Conservation (phyloP, 2,329 filamentous ascomycete species). For the Cadophora malorum region DNA sequence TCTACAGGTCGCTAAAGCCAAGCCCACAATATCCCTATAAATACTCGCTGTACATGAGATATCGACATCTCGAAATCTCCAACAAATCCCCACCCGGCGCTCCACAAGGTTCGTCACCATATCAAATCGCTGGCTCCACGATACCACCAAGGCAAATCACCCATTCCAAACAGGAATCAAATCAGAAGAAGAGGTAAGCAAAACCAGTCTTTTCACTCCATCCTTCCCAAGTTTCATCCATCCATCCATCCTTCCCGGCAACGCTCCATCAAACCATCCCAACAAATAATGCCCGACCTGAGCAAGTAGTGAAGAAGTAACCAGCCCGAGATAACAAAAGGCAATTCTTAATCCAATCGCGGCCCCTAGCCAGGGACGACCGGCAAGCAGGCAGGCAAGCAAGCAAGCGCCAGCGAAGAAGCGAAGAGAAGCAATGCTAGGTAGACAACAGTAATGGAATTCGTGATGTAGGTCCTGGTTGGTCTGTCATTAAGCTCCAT, state of each 20-base stretch:
- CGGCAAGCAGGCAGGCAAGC: background rate
- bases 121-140: background rate
- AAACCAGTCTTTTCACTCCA: constrained; percentile 8
- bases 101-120: background rate
- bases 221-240: background rate
- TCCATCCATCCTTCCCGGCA: background rate
- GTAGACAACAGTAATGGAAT: constrained; percentile 21
- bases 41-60: constrained; percentile 4
- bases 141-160: background rate
- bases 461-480: constrained; percentile 2
- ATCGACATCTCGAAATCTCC: background rate
- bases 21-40: background rate
- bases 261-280: background rate
- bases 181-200: constrained; percentile 1
- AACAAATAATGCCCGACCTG: background rate
- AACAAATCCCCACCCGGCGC: background rate
- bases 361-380: background rate
- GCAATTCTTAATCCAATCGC: background rate
- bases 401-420: background rate
- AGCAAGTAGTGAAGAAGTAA: background rate
- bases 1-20: background rate
- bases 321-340: background rate
- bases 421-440: constrained; percentile 1
- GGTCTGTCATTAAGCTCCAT: constrained; percentile 12
- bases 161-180: background rate